Percentiles rank a stretch among this genome's conserved stretches.
These are phyloP conservation scores for Cyclocybe aegerita DNA, from an alignment of 768 basidiomycete genomes.

Conservation along the genomic window DNA sequence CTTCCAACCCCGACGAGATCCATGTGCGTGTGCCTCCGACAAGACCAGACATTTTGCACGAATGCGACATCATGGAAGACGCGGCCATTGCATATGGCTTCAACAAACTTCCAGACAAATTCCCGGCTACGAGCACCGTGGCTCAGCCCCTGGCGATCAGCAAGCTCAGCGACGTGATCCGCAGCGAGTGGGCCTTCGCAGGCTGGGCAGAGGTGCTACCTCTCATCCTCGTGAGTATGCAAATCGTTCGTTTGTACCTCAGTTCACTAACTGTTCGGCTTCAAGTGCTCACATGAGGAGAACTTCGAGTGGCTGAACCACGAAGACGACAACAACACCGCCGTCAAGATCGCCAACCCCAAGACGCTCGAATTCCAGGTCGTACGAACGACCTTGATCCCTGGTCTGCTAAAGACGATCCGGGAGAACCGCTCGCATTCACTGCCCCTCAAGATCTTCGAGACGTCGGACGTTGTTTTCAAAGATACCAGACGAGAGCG, in stretches of 20 bases:
- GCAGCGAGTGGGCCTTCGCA: slow-evolving; percentile 89
- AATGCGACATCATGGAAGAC: slow-evolving; percentile 98
- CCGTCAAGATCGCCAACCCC: slow-evolving; percentile 93
- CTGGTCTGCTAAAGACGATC: slow-evolving; percentile 94
- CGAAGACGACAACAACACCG: slow-evolving; percentile 74
- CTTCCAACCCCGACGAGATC: slow-evolving; percentile 63
- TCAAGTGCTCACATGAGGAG: slow-evolving; percentile 97
- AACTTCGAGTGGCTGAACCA: slow-evolving; percentile 95
- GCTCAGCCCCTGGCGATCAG: slow-evolving; percentile 90
- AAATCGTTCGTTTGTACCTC: not conserved
- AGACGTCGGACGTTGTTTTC: slow-evolving; percentile 89
- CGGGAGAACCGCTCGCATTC: slow-evolving; percentile 95
- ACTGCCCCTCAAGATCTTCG: slow-evolving; percentile 91
- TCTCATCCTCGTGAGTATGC: slow-evolving; percentile 75
- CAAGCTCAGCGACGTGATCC: slow-evolving; percentile 85
- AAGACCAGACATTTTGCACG: slow-evolving; percentile 97
- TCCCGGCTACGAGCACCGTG: slow-evolving; percentile 93
- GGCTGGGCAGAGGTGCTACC: slow-evolving; percentile 97
- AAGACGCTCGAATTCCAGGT: slow-evolving; percentile 98
- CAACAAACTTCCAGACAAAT: slow-evolving; percentile 90
- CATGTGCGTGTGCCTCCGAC: slow-evolving; percentile 84
- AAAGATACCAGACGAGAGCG: slow-evolving; percentile 79
- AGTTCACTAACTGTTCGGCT: slow-evolving; percentile 2
- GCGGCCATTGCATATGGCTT: slow-evolving; percentile 97
- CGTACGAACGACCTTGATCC: slow-evolving; percentile 92